Conservation (phyloP, 331 rosid species). For the Malus hybrid region DNA sequence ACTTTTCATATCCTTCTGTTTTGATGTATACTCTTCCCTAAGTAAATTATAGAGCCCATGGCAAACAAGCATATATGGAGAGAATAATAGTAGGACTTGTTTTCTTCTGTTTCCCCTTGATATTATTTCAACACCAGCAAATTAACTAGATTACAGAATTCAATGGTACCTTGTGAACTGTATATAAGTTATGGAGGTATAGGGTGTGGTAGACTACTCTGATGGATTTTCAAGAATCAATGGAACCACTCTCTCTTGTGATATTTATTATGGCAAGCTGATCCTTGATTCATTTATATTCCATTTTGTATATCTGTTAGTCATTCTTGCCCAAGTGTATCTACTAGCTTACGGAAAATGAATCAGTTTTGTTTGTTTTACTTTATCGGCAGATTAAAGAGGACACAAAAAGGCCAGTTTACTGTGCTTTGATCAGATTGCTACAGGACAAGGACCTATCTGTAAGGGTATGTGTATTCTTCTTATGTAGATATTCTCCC, state of each 20-base stretch:
- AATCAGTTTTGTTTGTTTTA: conserved; percentile 2
- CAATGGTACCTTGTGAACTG: background rate
- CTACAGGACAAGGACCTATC: conserved; percentile 77
- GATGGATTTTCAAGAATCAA: conserved; percentile 1
- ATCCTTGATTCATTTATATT: background rate
- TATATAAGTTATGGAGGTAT: background rate
- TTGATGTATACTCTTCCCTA: background rate
- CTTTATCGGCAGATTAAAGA: conserved; percentile 64
- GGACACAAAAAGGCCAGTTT: conserved; percentile 83
- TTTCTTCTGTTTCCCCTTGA: background rate
- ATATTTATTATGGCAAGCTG: background rate
- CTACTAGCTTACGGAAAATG: background rate
- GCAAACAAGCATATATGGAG: background rate
- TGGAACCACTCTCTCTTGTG: background rate
- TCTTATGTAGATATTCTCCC: conserved; percentile 1
- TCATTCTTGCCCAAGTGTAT: background rate
- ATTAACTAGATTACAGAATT: background rate
- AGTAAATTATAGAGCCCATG: background rate
- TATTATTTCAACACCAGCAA: background rate
- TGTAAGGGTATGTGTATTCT: conserved; percentile 58
- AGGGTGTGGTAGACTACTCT: background rate
- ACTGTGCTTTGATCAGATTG: conserved; percentile 80
- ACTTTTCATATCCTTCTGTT: background rate
- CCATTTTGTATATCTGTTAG: background rate
- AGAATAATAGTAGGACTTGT: background rate